A percentile compares a stretch with the other conserved stretches of the same genome.
phyloP scores from a whole-genome alignment of 2,329 filamentous ascomycete genomes.

The Phialophora expanda region DNA sequence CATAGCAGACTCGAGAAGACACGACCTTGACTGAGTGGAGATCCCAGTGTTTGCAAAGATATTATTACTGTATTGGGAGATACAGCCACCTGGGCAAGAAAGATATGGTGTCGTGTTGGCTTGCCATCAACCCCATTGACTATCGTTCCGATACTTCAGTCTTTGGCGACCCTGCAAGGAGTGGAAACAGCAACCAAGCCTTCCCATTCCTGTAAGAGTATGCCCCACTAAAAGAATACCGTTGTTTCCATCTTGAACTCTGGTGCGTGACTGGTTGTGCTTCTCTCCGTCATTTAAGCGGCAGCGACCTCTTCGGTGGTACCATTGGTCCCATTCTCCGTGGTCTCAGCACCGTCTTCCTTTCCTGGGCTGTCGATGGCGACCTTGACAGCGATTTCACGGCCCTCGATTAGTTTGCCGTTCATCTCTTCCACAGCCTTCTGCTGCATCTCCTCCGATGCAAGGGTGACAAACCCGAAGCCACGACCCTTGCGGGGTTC shows the following conservation, averaged over 20 bases:
- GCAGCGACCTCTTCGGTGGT: slow-evolving; percentile 36
- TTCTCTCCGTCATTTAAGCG: slow-evolving; percentile 28
- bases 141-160: slow-evolving; percentile 34
- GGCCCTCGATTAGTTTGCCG: slow-evolving; percentile 97
- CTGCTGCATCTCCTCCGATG: slow-evolving; percentile 93
- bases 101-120: slow-evolving; percentile 30
- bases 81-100: slow-evolving; percentile 37
- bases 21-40: background rate
- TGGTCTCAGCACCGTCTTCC: slow-evolving; percentile 72
- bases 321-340: slow-evolving; percentile 37
- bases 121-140: slow-evolving; percentile 36
- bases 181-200: slow-evolving; percentile 37
- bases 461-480: slow-evolving; percentile 96
- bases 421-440: slow-evolving; percentile 99
- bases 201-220: slow-evolving; percentile 32
- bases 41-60: slow-evolving; percentile 15
- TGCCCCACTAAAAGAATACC: slow-evolving; percentile 37
- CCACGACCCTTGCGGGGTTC: slow-evolving; percentile 99
- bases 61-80: slow-evolving; percentile 36
- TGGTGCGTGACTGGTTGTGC: slow-evolving; percentile 8
- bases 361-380: slow-evolving; percentile 99
- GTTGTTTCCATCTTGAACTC: slow-evolving; percentile 23
- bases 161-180: slow-evolving; percentile 28
- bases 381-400: slow-evolving; percentile 99
- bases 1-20: background rate